Conservation (phyloP, 768 basidiomycete species). For the Mycena latifolia region DNA sequence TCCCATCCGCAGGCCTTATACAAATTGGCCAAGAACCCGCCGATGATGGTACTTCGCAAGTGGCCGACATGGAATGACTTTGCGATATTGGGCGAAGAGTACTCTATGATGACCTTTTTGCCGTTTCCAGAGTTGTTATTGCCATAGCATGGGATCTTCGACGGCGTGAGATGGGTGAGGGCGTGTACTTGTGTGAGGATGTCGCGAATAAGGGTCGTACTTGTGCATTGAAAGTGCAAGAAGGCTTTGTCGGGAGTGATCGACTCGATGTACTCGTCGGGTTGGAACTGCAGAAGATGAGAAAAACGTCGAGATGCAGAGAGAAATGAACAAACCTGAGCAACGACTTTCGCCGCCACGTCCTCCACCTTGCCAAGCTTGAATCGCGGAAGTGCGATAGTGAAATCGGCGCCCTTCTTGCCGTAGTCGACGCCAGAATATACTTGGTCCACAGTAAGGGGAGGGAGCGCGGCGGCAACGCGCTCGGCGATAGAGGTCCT, state of each 20-base stretch:
- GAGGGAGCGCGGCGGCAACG: slow-evolving; percentile 73
- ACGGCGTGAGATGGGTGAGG: slow-evolving; percentile 73
- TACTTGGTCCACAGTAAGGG: slow-evolving; percentile 78
- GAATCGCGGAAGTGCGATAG: slow-evolving; percentile 93
- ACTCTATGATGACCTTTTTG: slow-evolving; percentile 90
- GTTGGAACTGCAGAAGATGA: slow-evolving; percentile 72
- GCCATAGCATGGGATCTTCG: slow-evolving; percentile 82
- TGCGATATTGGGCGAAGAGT: slow-evolving; percentile 97
- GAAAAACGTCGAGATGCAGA: slow-evolving; percentile 1
- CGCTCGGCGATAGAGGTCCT: slow-evolving; percentile 84
- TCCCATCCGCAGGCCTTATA: slow-evolving; percentile 96
- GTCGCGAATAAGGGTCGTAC: slow-evolving; percentile 69
- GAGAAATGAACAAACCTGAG: slow-evolving; percentile 55
- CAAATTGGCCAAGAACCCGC: slow-evolving; percentile 91
- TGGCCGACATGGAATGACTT: slow-evolving; percentile 99
- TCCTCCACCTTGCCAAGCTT: slow-evolving; percentile 87
- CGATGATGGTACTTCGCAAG: slow-evolving; percentile 97
- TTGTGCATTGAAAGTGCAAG: slow-evolving; percentile 84
- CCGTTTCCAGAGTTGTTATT: slow-evolving; percentile 81
- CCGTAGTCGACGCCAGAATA: slow-evolving; percentile 91
- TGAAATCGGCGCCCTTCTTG: slow-evolving; percentile 95
- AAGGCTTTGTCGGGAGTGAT: slow-evolving; percentile 82
- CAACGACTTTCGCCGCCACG: slow-evolving; percentile 79
- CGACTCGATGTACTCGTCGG: slow-evolving; percentile 83
- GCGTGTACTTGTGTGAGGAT: slow-evolving; percentile 81